Evolutionary conservation across 2,329 filamentous ascomycete genomes (phyloP).

Genomic region (Graphiopsis chlorocephala): DNA sequence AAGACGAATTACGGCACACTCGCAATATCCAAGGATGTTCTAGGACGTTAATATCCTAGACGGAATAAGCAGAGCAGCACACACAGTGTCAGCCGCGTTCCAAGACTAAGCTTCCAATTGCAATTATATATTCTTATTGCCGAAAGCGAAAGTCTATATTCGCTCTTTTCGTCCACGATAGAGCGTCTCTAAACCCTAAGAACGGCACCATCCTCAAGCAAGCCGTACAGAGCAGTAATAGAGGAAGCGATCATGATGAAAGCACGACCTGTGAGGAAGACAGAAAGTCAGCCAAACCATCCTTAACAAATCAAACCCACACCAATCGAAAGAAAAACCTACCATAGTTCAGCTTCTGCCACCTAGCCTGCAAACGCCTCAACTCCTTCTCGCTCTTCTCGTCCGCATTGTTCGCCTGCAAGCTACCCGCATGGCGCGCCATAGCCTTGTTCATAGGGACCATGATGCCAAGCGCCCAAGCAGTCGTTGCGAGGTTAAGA

Average conservation of each 20-base stretch:
- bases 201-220: constrained; percentile 15
- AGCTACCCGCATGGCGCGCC: constrained; percentile 23
- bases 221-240: constrained; percentile 8
- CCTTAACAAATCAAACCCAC: not conserved
- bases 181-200: constrained; percentile 1
- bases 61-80: not conserved
- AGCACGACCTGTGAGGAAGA: constrained; percentile 21
- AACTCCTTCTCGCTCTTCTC: constrained; percentile 30
- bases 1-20: not conserved
- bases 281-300: constrained; percentile 12
- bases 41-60: not conserved
- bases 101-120: not conserved
- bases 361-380: constrained; percentile 27
- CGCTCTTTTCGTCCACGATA: not conserved
- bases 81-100: not conserved
- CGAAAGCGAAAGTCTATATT: not conserved
- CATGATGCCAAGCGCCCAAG: constrained; percentile 31
- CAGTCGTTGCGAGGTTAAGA: constrained; percentile 29
- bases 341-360: constrained; percentile 31
- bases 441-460: constrained; percentile 34
- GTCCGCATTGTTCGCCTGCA: constrained; percentile 26
- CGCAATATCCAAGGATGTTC: not conserved
- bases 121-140: not conserved
- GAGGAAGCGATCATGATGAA: constrained; percentile 25
- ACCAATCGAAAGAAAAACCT: constrained; percentile 8